Percentiles rank a stretch among this genome's conserved stretches.
Conservation (phyloP, 1,284 basidiomycete genomes). For the Malassezia furfur region DNA sequence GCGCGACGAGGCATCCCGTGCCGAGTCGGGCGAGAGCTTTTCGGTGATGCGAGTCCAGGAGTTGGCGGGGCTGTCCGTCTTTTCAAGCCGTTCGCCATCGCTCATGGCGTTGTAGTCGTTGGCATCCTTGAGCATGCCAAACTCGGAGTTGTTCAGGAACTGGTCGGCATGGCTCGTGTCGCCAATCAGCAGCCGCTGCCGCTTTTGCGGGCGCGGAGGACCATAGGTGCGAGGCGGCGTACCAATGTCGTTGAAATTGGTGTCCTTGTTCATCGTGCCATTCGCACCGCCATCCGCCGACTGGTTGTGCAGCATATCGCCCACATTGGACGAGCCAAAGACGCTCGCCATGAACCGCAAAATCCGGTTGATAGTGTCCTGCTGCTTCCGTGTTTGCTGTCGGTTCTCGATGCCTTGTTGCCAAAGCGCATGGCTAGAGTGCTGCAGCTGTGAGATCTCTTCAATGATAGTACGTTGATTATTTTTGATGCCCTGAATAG, state of each 20-base stretch:
- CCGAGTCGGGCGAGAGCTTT: background rate
- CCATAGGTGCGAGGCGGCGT: background rate
- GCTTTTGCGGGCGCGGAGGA: slow-evolving; percentile 10
- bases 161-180: slow-evolving; percentile 1
- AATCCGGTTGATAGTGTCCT: slow-evolving; percentile 94
- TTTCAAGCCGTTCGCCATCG: background rate
- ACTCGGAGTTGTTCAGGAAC: background rate
- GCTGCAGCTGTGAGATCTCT: slow-evolving; percentile 78
- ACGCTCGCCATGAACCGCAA: slow-evolving; percentile 86
- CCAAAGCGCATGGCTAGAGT: slow-evolving; percentile 81
- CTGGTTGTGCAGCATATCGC: slow-evolving; percentile 12
- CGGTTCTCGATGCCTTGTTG: slow-evolving; percentile 73
- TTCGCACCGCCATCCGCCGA: background rate
- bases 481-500: slow-evolving; percentile 76
- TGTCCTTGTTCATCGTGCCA: background rate
- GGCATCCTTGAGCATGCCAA: background rate
- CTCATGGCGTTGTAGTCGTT: background rate
- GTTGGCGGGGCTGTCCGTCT: slow-evolving; percentile 19
- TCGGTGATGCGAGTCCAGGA: slow-evolving; percentile 4
- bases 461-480: slow-evolving; percentile 81
- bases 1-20: background rate
- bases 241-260: background rate
- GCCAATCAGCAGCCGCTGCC: slow-evolving; percentile 12
- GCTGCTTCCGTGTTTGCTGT: slow-evolving; percentile 74
- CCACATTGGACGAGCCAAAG: slow-evolving; percentile 57